Base-by-base conservation (phyloP, 2,329 filamentous ascomycete genomes). In the Cercospora zeina region DNA sequence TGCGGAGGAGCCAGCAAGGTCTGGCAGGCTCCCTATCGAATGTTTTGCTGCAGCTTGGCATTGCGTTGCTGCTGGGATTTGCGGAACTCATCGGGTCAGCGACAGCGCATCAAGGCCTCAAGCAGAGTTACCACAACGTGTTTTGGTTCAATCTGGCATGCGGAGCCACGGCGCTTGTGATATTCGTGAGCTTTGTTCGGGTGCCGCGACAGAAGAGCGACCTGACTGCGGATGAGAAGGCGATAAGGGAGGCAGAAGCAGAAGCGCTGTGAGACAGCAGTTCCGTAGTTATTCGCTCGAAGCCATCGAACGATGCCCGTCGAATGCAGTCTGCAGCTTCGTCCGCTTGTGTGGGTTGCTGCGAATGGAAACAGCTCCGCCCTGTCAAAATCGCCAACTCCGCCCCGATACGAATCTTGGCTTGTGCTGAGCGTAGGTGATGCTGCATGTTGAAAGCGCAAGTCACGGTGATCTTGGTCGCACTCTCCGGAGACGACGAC, bases 1-100 rank as follows among this genome's bases (percentile, higher is more conserved):
- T 92, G 65, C 88, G 89, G 0, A 79, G 80, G 4, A 81, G 83
- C 11, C 81, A 86, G 54, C 90, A 93, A 72, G 89, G 88, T 0
- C 79, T 91, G 0, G 89, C 89, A 0, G 88, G 89, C 1, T 89
- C 86, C 0, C 74, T 92, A 11, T 86, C 89, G 70, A 91, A 89
- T 75, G 86, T 84, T 53, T 76, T 91, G 1, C 72, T 91, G 31
- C 89, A 90, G 69, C 79, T 93, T 8, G 87, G 88, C 9, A 88
- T 91, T 69, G 87, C 88, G 0, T 81, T 92, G 56, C 86, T 87
- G 77, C 79, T 92, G 4, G 89, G 87, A 0, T 82, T 92, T 58
- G 86, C 84, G 1, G 89, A 93, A 72, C 81, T 92, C 10, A 75
- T 78, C 2, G 78, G 77, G 19, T 81, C 83, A 0, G 79, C 81